These are phyloP conservation scores for Clavariopsis aquatica DNA, from an alignment of 495 filamentous ascomycete genomes.

Conservation along the genomic window DNA sequence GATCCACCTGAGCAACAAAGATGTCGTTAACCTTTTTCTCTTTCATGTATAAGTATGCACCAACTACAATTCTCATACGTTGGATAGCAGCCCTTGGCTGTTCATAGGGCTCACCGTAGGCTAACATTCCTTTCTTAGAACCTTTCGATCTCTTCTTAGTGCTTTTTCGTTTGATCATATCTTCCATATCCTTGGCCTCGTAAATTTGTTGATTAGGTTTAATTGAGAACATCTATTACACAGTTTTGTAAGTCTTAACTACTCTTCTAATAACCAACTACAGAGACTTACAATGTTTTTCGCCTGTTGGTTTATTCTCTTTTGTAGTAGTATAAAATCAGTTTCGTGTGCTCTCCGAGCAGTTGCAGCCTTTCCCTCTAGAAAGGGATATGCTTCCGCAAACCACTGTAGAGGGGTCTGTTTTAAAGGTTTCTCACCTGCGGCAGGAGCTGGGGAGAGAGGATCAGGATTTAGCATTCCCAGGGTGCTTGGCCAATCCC, in stretches of 20 bases:
- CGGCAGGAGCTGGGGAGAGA: background rate
- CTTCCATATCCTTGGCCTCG: slow-evolving; percentile 1
- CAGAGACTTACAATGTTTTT: slow-evolving; percentile 12
- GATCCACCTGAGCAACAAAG: no score
- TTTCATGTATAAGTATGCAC: slow-evolving; percentile 12
- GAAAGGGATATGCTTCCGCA: slow-evolving; percentile 17
- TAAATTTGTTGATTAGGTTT: slow-evolving; percentile 14
- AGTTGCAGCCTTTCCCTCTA: background rate
- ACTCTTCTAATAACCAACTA: slow-evolving; percentile 2
- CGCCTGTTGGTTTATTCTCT: slow-evolving; percentile 3
- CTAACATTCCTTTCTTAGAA: background rate
- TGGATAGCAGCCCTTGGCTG: slow-evolving; percentile 15
- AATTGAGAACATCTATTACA: slow-evolving; percentile 11
- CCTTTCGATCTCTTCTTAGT: background rate
- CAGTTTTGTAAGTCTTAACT: background rate
- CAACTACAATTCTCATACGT: slow-evolving; percentile 12
- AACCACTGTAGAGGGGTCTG: slow-evolving; percentile 14
- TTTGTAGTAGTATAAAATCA: slow-evolving; percentile 17
- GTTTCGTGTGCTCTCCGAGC: slow-evolving; percentile 11
- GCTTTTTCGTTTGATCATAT: slow-evolving; percentile 12
- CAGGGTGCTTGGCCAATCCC: slow-evolving; percentile 13
- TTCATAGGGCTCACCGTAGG: background rate
- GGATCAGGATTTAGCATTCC: slow-evolving; percentile 15
- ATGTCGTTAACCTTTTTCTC: slow-evolving; percentile 11
- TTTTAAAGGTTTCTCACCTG: background rate